These are phyloP conservation scores for Scolecobasidium constrictum DNA, from an alignment of 2,329 filamentous ascomycete genomes.

Conservation along the genomic window DNA sequence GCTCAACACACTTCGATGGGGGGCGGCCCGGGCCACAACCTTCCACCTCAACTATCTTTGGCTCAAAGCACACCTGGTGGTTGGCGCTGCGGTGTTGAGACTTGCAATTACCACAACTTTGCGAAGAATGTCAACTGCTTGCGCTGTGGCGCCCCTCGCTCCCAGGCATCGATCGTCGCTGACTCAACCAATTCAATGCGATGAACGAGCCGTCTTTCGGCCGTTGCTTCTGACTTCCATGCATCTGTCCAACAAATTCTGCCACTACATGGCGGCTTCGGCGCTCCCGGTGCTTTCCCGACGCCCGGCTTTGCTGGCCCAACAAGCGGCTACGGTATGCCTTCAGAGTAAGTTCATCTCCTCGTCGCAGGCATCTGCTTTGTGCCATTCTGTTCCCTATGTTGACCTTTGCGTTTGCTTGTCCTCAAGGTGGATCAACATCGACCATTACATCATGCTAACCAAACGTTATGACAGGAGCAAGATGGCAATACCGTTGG, in stretches of 20 bases:
- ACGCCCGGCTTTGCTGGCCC: slow-evolving; percentile 77
- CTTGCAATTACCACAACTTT: slow-evolving; percentile 98
- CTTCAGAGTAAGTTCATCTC: no score
- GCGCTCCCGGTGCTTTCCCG: slow-evolving; percentile 42
- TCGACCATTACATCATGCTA: no score
- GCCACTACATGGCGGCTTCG: slow-evolving; percentile 43
- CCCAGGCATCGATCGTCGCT: slow-evolving; percentile 84
- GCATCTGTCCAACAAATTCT: slow-evolving; percentile 61
- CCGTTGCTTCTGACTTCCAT: slow-evolving; percentile 76
- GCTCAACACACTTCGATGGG: no score
- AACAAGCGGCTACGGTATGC: slow-evolving; percentile 79
- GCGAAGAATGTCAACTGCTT: slow-evolving; percentile 98
- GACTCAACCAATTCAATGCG: slow-evolving; percentile 68
- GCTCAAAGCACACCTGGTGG: slow-evolving; percentile 97
- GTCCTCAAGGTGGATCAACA: no score
- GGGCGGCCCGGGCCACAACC: no score
- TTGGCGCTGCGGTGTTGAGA: slow-evolving; percentile 97
- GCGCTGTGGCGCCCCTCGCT: slow-evolving; percentile 88
- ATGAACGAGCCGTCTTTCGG: slow-evolving; percentile 61
- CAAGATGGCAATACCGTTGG: no score
- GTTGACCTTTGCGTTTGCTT: no score
- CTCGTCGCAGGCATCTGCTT: no score
- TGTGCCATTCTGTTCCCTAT: no score
- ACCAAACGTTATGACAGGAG: no score
- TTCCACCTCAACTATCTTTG: no score